Evolutionary conservation across 176 grass and related monocot genomes (phyloP), one percentile per base, ranked within the genome.

Genomic region (Musa troglodytarum): DNA sequence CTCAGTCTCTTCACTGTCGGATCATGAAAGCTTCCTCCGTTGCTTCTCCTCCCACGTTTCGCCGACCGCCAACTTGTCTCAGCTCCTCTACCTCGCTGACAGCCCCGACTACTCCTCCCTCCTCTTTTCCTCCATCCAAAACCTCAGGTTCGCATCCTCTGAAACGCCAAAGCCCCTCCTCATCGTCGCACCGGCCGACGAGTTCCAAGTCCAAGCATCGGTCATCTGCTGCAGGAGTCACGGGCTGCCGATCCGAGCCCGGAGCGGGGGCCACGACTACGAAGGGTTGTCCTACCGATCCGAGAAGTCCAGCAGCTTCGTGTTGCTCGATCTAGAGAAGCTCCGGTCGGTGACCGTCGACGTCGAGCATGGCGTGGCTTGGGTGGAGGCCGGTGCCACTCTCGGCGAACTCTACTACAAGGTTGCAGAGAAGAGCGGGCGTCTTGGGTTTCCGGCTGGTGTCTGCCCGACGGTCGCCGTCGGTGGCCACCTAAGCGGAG

Each of bases 191-290:
- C 79, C 88, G 1, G 75, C 76, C 16, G 50, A 85, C 52, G 76
- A 65, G 53, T 58, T 72, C 53, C 88, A 91, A 54, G 82, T 88
- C 59, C 91, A 88, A 81, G 78, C 78, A 11, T 74, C 83, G 69
- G 85, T 90, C 72, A 16, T 5, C 7, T 90, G 88, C 54, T 79
- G 91, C 75, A 80, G 82, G 53, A 22, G 1, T 8, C 13, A 86
- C 1, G 69, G 63, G 23, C n/a, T 91, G 25, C 76, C 62, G 54
- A 4, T 96, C 61, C 83, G 85, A 64, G 81, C 85, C 21, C 75
- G 88, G 76, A 96, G 88, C 58, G 88, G 86, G 3, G 92, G 88
- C 1, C 88, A 95, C 72, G 88, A 95, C 79, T 95, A 90, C 76
- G 85, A 95, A 73, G 91, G 88, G 49, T 86, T 92, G 23, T 96